phyloP scores from a whole-genome alignment of 768 basidiomycete species.

The Leccinum ochraceum region DNA sequence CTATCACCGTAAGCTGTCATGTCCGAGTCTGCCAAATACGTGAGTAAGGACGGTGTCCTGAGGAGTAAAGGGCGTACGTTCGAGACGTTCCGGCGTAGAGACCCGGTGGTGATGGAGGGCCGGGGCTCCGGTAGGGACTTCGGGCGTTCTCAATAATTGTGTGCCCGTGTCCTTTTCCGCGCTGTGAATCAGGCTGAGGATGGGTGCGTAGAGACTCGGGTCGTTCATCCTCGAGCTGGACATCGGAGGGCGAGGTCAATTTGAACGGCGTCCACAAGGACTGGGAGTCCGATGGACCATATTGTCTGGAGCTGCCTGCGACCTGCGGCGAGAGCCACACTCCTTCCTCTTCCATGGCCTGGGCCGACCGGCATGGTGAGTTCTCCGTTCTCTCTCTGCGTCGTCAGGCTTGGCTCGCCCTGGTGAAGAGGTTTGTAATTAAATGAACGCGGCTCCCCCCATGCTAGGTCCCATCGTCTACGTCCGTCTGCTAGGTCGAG shows the following conservation, averaged over 20 bases:
- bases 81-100: background rate
- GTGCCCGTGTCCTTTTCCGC: slow-evolving; percentile 14
- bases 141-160: slow-evolving; percentile 14
- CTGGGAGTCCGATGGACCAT: no score
- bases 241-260: no score
- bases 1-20: no score
- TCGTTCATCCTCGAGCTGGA: no score
- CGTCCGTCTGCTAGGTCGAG: slow-evolving; percentile 1
- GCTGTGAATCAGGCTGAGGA: slow-evolving; percentile 18
- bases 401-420: background rate
- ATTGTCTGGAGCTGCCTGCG: no score
- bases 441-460: background rate
- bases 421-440: background rate
- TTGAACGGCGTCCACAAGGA: no score
- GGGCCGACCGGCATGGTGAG: no score
- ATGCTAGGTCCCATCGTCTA: slow-evolving; percentile 2
- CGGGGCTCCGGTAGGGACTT: slow-evolving; percentile 6
- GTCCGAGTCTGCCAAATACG: slow-evolving; percentile 28
- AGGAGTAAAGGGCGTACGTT: slow-evolving; percentile 43
- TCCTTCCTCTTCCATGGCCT: no score
- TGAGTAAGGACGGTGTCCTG: slow-evolving; percentile 63
- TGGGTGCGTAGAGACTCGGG: no score
- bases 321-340: no score
- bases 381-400: no score
- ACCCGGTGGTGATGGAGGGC: background rate